Evolutionary conservation across 768 basidiomycete genomes (phyloP), one percentile per base, ranked within the genome.

Genomic region (Phallus indusiatus): DNA sequence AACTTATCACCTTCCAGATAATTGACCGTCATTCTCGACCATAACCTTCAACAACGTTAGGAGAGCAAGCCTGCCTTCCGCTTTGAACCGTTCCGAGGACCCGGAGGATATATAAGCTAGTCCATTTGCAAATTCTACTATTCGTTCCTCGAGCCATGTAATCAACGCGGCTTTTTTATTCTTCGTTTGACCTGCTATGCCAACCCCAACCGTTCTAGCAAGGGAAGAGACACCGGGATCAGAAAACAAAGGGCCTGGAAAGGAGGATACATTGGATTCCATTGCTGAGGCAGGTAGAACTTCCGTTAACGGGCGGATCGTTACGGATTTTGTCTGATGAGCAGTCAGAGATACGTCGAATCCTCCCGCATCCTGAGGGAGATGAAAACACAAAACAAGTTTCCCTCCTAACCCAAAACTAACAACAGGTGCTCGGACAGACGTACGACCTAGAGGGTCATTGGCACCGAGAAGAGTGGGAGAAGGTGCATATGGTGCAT

Each of bases 361-460:
- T 47, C 88, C 85, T 18, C 86, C 83, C 68, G 76, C 82, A 67
- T 86, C 70, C 16, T 81, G 80, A 12, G 80, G 74, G 54, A 81
- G 78, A 64, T 90, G 92, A 75, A 95, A 96, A 69, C 90, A 94
- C 8, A 90, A 86, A 9, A 94, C 79, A 59, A 97, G 66, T 66
- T 87, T 88, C 11, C 94, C 94, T n/a, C 93, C 93, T 65, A 94
- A 94, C 0, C 95, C 95, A 65, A 97, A 96, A 62, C 83, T 87
- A 56, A 94, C 75, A 28, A 96, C 76, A 0, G 94, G 94, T 9
- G 85, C 81, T 37, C 83, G 81, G 56, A 80, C 81, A 2, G 84
- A 76, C 5, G 86, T 84, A 48, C 90, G 81, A 28, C 85, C 84
- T 1, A 93, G 72, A 5, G 89, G 88, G 68, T 93, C 90, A 64